Evolutionary conservation across 164 flowering plant genomes (phyloP).

Genomic region (Piper betle): DNA sequence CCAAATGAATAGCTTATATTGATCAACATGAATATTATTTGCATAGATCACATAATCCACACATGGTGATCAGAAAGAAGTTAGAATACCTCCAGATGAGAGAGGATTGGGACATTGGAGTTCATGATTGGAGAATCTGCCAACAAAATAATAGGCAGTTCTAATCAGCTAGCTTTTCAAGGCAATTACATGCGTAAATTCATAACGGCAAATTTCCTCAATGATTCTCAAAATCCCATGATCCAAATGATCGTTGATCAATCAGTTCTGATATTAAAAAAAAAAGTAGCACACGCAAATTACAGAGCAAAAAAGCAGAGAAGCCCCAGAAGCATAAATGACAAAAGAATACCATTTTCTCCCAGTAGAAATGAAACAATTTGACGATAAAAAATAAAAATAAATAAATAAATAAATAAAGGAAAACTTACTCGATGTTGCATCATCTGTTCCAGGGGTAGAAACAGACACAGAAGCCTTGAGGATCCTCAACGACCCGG

Average conservation of each 20-base stretch:
- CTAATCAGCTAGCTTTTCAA: background rate
- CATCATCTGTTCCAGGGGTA: background rate
- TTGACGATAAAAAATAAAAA: background rate
- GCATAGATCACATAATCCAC: background rate
- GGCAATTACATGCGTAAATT: background rate
- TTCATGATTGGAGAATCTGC: slow-evolving; percentile 15
- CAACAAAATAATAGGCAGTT: background rate
- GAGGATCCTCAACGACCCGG: background rate
- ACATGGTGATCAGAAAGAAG: background rate
- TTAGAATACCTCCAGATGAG: slow-evolving; percentile 43
- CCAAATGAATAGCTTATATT: background rate
- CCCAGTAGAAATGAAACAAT: too few relatives aligned
- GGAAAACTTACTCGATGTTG: background rate
- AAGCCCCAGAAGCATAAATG: background rate
- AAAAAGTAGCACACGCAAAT: background rate
- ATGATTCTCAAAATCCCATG: background rate
- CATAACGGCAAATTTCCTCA: background rate
- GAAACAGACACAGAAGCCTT: background rate
- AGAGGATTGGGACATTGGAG: slow-evolving; percentile 38
- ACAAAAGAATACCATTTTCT: background rate
- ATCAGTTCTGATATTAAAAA: background rate
- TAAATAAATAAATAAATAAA: too few relatives aligned
- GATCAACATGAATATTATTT: background rate
- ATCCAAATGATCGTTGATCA: background rate
- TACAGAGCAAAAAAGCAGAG: background rate